Conservation (phyloP, 2,329 filamentous ascomycete species). For the Sarocladium oryzae region DNA sequence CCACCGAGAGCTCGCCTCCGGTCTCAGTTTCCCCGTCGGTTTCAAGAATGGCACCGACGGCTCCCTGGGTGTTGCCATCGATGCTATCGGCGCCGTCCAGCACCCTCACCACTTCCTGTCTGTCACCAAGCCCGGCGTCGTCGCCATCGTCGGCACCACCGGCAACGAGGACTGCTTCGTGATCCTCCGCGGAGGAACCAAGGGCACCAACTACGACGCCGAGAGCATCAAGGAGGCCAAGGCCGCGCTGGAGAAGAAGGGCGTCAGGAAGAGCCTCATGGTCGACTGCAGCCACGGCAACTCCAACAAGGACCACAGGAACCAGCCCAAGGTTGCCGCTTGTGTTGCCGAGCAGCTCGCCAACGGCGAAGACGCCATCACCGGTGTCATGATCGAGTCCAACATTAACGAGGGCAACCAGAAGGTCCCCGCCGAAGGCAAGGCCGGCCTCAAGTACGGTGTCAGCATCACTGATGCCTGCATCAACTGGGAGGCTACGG, state of each 20-base stretch:
- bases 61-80: constrained; percentile 79
- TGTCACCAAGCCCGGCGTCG: constrained; percentile 92
- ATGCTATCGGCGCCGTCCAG: constrained; percentile 87
- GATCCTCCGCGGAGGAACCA: constrained; percentile 85
- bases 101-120: constrained; percentile 96
- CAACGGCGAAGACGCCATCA: constrained; percentile 76
- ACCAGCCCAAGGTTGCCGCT: constrained; percentile 89
- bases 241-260: constrained; percentile 67
- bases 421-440: constrained; percentile 85
- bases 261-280: constrained; percentile 76
- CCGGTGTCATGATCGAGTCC: constrained; percentile 99
- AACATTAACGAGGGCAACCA: constrained; percentile 95
- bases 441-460: constrained; percentile 79
- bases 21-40: constrained; percentile 92
- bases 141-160: constrained; percentile 87
- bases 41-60: constrained; percentile 99
- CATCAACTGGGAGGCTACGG: constrained; percentile 89
- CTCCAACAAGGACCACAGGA: constrained; percentile 92
- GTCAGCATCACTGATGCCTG: constrained; percentile 97
- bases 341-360: constrained; percentile 78
- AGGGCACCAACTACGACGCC: constrained; percentile 89
- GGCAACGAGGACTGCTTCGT: constrained; percentile 98
- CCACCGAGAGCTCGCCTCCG: constrained; percentile 88
- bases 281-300: constrained; percentile 98
- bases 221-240: constrained; percentile 80